Evolutionary conservation across 1,139 yeast genomes (phyloP).

Genomic region (Debaryomyces subglobosus): DNA sequence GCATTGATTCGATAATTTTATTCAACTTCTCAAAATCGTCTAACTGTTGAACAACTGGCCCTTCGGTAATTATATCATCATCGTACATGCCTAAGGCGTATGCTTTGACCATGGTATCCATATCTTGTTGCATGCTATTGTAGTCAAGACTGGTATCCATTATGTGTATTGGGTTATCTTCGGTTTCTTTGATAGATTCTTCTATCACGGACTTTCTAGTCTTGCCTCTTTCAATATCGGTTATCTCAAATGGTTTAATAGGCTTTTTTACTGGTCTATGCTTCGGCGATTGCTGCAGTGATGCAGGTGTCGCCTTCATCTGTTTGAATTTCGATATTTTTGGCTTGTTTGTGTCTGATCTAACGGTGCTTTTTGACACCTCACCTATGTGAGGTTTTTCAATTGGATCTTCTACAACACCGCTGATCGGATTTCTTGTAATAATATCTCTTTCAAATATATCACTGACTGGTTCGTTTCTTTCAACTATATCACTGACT

Average conservation of each 20-base stretch:
- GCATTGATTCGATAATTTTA: conserved; percentile 45
- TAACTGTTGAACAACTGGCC: conserved; percentile 57
- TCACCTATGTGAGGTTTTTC: not conserved
- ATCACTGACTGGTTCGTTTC: conserved; percentile 8
- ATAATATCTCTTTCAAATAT: conserved; percentile 8
- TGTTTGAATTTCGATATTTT: conserved; percentile 10
- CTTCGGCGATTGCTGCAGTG: not conserved
- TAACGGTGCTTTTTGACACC: not conserved
- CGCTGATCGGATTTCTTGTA: conserved; percentile 1
- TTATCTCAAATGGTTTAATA: not conserved
- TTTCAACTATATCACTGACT: conserved; percentile 6
- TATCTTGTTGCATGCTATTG: conserved; percentile 40
- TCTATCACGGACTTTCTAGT: not conserved
- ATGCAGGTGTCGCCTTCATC: conserved; percentile 2
- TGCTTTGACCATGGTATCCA: conserved; percentile 64
- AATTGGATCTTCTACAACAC: conserved; percentile 9
- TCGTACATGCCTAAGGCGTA: conserved; percentile 63
- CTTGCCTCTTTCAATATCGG: conserved; percentile 1
- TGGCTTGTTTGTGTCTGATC: not conserved
- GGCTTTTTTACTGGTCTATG: not conserved
- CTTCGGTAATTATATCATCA: conserved; percentile 59
- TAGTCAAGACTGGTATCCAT: conserved; percentile 41
- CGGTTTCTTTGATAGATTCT: conserved; percentile 23
- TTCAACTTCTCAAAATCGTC: conserved; percentile 60
- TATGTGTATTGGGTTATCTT: conserved; percentile 19